These are phyloP conservation scores for Pseudopithomyces chartarum DNA, from an alignment of 2,329 filamentous ascomycete species.

Conservation along the genomic window DNA sequence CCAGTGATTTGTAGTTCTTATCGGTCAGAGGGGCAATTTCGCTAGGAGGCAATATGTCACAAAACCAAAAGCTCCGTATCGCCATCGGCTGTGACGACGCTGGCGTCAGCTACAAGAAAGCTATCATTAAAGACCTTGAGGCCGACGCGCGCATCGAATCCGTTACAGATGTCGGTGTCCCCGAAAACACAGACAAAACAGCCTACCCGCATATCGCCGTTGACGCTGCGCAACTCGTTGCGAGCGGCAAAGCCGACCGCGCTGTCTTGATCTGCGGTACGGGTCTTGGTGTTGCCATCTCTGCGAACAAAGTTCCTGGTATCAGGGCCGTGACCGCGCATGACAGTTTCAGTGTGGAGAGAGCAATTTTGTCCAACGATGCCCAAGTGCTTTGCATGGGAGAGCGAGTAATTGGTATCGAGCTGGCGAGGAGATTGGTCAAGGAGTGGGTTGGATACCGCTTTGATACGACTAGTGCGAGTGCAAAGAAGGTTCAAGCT, in stretches of 20 bases:
- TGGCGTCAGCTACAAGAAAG: constrained; percentile 77
- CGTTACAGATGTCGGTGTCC: constrained; percentile 76
- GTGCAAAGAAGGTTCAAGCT: constrained; percentile 60
- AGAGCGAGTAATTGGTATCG: constrained; percentile 80
- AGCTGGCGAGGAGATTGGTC: constrained; percentile 76
- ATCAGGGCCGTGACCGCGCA: constrained; percentile 88
- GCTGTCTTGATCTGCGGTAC: constrained; percentile 85
- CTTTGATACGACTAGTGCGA: constrained; percentile 72
- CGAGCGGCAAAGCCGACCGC: constrained; percentile 70
- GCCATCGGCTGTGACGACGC: constrained; percentile 72
- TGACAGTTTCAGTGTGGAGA: constrained; percentile 82
- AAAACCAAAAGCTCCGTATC: constrained; percentile 55
- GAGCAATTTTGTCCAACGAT: constrained; percentile 81
- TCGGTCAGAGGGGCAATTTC: too few species aligned
- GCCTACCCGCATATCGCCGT: constrained; percentile 82
- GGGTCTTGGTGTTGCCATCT: constrained; percentile 83
- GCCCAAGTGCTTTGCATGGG: constrained; percentile 88
- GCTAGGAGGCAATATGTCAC: neutral
- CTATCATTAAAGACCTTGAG: constrained; percentile 74
- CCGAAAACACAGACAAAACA: constrained; percentile 70
- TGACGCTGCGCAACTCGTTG: constrained; percentile 69
- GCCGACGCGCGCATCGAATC: constrained; percentile 68
- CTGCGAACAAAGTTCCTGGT: constrained; percentile 86
- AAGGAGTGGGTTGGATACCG: constrained; percentile 84
- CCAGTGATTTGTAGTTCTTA: constrained; percentile 30